These are phyloP conservation scores for Fusarium succisae DNA, from an alignment of 2,329 filamentous ascomycete genomes.

Conservation along the genomic window DNA sequence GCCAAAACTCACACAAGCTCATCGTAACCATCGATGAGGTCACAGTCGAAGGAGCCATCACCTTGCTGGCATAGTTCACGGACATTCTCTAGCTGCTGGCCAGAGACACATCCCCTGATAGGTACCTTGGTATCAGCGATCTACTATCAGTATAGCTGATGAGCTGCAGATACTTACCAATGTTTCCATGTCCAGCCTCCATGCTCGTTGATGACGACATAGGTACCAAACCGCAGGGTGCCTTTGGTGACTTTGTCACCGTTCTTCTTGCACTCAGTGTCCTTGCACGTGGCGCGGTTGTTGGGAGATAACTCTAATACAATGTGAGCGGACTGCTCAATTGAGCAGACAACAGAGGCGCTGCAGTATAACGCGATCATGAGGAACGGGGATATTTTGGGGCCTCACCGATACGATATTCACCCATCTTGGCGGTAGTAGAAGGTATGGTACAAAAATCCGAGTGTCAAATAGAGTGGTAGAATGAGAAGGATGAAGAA, in stretches of 20 bases:
- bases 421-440: conserved; percentile 50
- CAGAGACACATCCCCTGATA: conserved; percentile 86
- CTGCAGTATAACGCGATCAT: not conserved
- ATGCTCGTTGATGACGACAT: conserved; percentile 70
- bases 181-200: conserved; percentile 83
- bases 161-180: conserved; percentile 68
- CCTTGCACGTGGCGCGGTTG: conserved; percentile 78
- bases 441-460: not conserved
- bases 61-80: conserved; percentile 62
- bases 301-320: conserved; percentile 74
- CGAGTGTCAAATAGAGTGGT: conserved; percentile 19
- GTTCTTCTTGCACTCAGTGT: conserved; percentile 75
- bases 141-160: not conserved
- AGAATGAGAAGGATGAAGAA: conserved; percentile 1
- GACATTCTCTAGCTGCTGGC: conserved; percentile 73
- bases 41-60: conserved; percentile 65
- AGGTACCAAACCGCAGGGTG: conserved; percentile 79
- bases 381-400: not conserved
- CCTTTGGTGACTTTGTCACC: conserved; percentile 80
- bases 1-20: conserved; percentile 66
- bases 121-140: not conserved
- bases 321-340: conserved; percentile 19
- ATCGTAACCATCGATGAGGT: conserved; percentile 82
- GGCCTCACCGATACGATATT: conserved; percentile 58
- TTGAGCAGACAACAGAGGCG: not conserved